Percentiles rank a stretch among this genome's conserved stretches.
These are phyloP conservation scores for Irineochytrium annulatum DNA, from an alignment of 192 early-diverging fungal genomes.

Conservation along the genomic window DNA sequence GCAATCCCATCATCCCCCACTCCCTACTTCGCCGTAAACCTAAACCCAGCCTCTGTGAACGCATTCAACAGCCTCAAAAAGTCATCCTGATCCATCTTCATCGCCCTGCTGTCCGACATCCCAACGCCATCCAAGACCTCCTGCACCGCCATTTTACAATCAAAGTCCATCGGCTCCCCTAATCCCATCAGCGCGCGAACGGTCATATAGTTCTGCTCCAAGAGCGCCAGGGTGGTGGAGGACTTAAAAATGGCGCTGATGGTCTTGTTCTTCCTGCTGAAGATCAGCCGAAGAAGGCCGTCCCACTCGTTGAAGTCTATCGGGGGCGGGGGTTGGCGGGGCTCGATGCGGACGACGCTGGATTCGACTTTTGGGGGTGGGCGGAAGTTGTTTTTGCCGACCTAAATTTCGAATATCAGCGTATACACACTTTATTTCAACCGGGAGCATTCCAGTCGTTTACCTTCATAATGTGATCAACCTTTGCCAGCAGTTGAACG, in stretches of 20 bases:
- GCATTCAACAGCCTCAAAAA: slow-evolving; percentile 82
- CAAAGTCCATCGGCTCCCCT: slow-evolving; percentile 63
- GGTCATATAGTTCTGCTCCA: slow-evolving; percentile 96
- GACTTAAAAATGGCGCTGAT: slow-evolving; percentile 87
- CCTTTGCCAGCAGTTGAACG: slow-evolving; percentile 89
- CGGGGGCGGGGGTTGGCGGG: slow-evolving; percentile 88
- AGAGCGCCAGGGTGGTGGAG: slow-evolving; percentile 76
- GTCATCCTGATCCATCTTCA: slow-evolving; percentile 93
- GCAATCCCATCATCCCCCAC: no score
- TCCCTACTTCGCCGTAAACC: slow-evolving; percentile 63
- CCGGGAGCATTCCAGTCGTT: neutral
- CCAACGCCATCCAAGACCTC: slow-evolving; percentile 65
- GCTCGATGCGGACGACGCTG: slow-evolving; percentile 91
- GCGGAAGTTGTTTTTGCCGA: slow-evolving; percentile 96
- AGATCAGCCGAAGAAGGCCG: slow-evolving; percentile 88
- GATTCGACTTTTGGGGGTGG: slow-evolving; percentile 97
- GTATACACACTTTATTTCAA: no score
- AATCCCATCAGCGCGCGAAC: slow-evolving; percentile 76
- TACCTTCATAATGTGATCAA: slow-evolving; percentile 94
- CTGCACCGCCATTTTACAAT: slow-evolving; percentile 78
- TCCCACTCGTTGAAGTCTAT: slow-evolving; percentile 96
- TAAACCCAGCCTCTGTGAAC: slow-evolving; percentile 88
- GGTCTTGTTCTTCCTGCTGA: slow-evolving; percentile 93
- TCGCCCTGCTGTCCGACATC: slow-evolving; percentile 72
- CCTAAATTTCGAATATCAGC: no score